Evolutionary conservation across 2,329 filamentous ascomycete species (phyloP), one percentile per base, ranked within the genome.

Genomic region (Dactylellina drechsleri): DNA sequence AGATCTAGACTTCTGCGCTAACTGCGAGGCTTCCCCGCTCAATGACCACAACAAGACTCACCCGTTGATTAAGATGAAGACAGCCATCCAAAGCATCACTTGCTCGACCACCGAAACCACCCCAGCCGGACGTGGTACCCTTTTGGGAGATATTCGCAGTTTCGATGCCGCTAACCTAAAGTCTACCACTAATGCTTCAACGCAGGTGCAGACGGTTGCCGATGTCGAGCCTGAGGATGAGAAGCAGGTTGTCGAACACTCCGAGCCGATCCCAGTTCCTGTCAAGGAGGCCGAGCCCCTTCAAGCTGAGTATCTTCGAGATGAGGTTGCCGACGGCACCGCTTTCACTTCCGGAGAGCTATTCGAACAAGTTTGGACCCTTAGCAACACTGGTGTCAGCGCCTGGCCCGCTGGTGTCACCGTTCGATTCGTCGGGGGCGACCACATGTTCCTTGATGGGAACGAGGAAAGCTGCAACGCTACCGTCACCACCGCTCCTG

Each of bases 51-150:
- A 98, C 85, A 90, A 89, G 82, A 96, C 93, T n/a, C 95, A 99
- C 80, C 95, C 95, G 28, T 85, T 99, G 79, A 93, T 99, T 85
- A 97, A 97, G 84, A 93, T 99, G 85, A 96, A 92, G 86, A 96
- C 92, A 1, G 91, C 94, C 8, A 90, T 99, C 57, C 91, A 92
- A 78, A 90, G 92, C 78, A 92, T 97, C 41, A 93, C 88, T 76
- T 91, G 99, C 61, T 93, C 89, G 58, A 98, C 94, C 7, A 86
- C 91, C 62, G 92, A 96, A 82, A 89, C 92, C 79, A 87, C 86
- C 72, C 85, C 89, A 87, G 73, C 83, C 83, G 50, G 86, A 91
- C 77, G 78, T 67, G 36, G 68, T 61, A 67, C 62, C 67, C 52
- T 76, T 23, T 49, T 67, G 5, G 72, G 72, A 16, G 72, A 76